These are phyloP conservation scores for Auricularia cornea DNA, from an alignment of 768 basidiomycete genomes.

Conservation along the genomic window DNA sequence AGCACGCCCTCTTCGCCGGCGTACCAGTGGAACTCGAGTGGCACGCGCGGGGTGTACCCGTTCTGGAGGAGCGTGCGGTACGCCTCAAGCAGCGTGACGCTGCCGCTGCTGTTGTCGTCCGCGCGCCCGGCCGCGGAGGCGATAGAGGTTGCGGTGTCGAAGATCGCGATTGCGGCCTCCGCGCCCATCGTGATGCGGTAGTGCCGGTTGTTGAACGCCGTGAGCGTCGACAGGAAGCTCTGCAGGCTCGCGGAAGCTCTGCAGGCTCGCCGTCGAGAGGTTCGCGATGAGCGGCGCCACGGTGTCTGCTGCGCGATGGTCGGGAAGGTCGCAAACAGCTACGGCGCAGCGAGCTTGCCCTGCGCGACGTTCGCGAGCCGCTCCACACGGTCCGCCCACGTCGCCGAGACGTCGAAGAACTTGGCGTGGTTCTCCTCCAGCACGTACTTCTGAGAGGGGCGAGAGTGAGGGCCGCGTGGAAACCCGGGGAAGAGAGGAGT, in stretches of 20 bases:
- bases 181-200: neutral
- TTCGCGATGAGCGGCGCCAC: neutral
- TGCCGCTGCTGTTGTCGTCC: conserved; percentile 4
- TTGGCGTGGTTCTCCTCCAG: neutral
- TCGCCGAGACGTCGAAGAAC: neutral
- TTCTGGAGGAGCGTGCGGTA: conserved; percentile 2
- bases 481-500: neutral
- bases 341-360: neutral
- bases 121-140: neutral
- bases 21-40: conserved; percentile 16
- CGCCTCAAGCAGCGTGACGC: conserved; percentile 6
- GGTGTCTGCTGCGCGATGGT: neutral
- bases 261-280: neutral
- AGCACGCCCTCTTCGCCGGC: conserved; percentile 15
- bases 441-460: neutral
- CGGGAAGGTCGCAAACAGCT: neutral
- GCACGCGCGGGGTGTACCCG: conserved; percentile 1
- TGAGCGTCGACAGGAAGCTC: neutral
- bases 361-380: neutral
- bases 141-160: neutral
- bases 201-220: neutral
- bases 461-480: neutral
- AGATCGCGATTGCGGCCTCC: neutral
- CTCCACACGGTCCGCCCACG: neutral
- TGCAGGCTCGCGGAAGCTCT: too few relatives aligned